A percentile compares a stretch with the other conserved stretches of the same genome.
Evolutionary conservation across 805 yeast species (phyloP).

Genomic region (Nakazawaea sp.): DNA sequence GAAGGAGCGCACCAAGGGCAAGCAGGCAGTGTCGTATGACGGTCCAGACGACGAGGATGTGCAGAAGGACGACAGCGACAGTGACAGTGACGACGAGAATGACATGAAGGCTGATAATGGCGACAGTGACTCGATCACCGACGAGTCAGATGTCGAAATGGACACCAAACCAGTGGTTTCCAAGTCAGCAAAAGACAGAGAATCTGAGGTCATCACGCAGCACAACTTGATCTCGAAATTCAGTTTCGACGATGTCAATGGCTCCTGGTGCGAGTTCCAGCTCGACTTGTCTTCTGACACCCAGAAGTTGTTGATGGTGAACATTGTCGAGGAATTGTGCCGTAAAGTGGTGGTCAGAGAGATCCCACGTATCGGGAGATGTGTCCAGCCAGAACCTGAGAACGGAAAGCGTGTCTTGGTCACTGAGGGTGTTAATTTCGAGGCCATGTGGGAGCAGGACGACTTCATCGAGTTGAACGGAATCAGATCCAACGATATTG

Average conservation of each 20-base stretch:
- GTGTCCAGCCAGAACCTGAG: conserved; percentile 73
- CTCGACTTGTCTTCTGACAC: conserved; percentile 78
- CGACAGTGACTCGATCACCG: conserved; percentile 28
- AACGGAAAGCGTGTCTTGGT: conserved; percentile 71
- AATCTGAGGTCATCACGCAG: conserved; percentile 68
- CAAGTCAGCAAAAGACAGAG: conserved; percentile 73
- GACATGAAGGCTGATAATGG: conserved; percentile 37
- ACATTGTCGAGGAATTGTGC: conserved; percentile 89
- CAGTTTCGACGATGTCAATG: conserved; percentile 83
- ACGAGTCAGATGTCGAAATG: conserved; percentile 33
- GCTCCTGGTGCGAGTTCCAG: conserved; percentile 91
- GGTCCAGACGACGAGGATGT: conserved; percentile 94
- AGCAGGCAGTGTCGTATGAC: conserved; percentile 88
- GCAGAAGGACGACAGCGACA: conserved; percentile 82
- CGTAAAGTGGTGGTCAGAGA: conserved; percentile 89
- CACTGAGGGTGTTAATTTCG: conserved; percentile 97
- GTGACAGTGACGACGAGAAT: conserved; percentile 63
- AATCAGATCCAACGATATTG: conserved; percentile 87
- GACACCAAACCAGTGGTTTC: conserved; percentile 21
- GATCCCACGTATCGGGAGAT: conserved; percentile 85
- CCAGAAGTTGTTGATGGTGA: conserved; percentile 94
- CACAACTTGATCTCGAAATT: conserved; percentile 72
- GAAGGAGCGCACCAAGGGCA: conserved; percentile 51
- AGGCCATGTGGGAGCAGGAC: conserved; percentile 97
- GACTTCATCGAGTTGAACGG: conserved; percentile 86